These are phyloP conservation scores for Apiospora kogelbergensis DNA, from an alignment of 2,329 filamentous ascomycete species.

Conservation along the genomic window DNA sequence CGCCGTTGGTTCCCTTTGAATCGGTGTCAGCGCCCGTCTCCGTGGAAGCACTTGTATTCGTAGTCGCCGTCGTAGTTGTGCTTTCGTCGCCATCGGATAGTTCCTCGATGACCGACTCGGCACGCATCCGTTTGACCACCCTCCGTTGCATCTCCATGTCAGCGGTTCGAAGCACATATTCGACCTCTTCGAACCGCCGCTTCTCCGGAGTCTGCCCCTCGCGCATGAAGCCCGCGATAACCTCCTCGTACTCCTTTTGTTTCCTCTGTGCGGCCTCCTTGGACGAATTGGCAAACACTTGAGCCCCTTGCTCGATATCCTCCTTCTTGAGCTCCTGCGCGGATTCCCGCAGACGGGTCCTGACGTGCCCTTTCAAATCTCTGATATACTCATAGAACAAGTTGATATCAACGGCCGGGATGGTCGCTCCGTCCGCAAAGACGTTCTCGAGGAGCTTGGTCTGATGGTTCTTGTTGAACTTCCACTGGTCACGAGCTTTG, in stretches of 20 bases:
- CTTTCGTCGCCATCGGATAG: slow-evolving; percentile 50
- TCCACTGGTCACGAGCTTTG: slow-evolving; percentile 72
- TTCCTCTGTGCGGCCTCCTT: slow-evolving; percentile 47
- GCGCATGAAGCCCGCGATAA: slow-evolving; percentile 49
- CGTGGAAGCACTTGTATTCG: slow-evolving; percentile 18
- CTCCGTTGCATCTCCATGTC: slow-evolving; percentile 54
- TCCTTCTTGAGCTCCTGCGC: slow-evolving; percentile 62
- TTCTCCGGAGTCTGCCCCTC: slow-evolving; percentile 40
- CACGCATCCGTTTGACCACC: slow-evolving; percentile 62
- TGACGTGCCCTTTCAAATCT: slow-evolving; percentile 73
- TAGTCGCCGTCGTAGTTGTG: slow-evolving; percentile 23
- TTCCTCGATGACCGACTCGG: slow-evolving; percentile 57
- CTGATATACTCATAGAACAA: slow-evolving; percentile 75
- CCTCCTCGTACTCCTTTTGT: slow-evolving; percentile 55
- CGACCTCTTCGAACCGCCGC: slow-evolving; percentile 50
- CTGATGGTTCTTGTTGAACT: slow-evolving; percentile 95
- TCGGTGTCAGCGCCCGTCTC: slow-evolving; percentile 18
- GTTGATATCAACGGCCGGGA: slow-evolving; percentile 69
- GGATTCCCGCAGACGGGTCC: slow-evolving; percentile 65
- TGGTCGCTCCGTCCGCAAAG: slow-evolving; percentile 66
- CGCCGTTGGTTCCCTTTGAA: slow-evolving; percentile 16
- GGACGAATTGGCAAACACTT: slow-evolving; percentile 50
- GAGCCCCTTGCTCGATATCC: slow-evolving; percentile 50
- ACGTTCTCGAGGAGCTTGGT: slow-evolving; percentile 80
- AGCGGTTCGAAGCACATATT: slow-evolving; percentile 49